Evolutionary conservation across 257 asterid genomes (phyloP), one percentile per base, ranked within the genome.

Genomic region (Fraxinus quadrangulata): DNA sequence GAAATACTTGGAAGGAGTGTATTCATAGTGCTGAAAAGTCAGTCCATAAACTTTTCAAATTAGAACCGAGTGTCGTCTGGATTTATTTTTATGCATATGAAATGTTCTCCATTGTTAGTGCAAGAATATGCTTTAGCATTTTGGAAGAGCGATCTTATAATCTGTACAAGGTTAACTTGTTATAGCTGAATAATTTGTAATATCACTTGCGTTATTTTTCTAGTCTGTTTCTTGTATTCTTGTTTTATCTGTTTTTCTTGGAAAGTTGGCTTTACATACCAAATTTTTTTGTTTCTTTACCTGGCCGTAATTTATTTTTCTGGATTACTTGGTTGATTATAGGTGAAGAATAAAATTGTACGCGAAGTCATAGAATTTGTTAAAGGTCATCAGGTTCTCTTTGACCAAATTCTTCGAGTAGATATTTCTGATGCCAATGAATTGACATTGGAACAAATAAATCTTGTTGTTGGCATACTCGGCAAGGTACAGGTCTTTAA

Each of bases 271-370:
- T 17, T 33, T 40, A 28, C 63, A 34, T 23, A 26, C 28, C 12
- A 6, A n/a, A 5, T 42, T 31, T 63, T 76, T 72, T 65, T 70
- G 63, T 73, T 30, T 69, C 51, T 26, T 28, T 74, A 71, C 14
- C 56, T 79, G 0, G 74, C 75, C 4, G 6, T 73, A 16, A 61
- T 79, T 45, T 63, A 39, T 74, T 70, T 66, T 71, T 73, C 28
- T 80, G 59, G 68, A 70, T 75, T 80, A 33, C 34, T 39, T 76
- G 75, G 77, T 70, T 77, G 61, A 70, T 73, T 83, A 75, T 82
- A 95, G 99, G 97, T 95, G 86, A 93, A 92, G 85, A 95, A 95
- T 81, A 90, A 92, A 85, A 88, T 95, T 76, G 99, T 90, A 16
- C 99, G 96, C 65, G 99, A 90, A 87, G 88, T 91, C 77, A 76